Evolutionary conservation across 805 yeast genomes (phyloP).

Genomic region (Candida dendrica): DNA sequence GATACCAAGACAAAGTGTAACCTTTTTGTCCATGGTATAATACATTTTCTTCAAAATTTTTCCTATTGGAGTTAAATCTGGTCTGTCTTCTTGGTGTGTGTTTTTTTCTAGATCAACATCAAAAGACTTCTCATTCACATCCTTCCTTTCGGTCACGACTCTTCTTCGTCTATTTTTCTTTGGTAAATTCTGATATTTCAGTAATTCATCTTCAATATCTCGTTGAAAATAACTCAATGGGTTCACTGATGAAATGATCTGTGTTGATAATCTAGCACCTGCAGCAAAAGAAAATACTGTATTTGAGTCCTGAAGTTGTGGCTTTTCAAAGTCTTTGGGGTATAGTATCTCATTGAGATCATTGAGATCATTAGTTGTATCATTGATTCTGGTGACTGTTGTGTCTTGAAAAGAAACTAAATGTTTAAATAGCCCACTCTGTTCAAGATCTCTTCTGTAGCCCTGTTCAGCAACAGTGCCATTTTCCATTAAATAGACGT

Average conservation of each 20-base stretch:
- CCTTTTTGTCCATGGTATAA: slow-evolving; percentile 18
- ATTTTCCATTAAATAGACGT: slow-evolving; percentile 48
- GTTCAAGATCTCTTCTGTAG: slow-evolving; percentile 24
- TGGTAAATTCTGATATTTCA: slow-evolving; percentile 2
- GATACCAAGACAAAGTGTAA: slow-evolving; percentile 41
- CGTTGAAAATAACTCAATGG: slow-evolving; percentile 12
- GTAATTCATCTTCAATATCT: slow-evolving; percentile 1
- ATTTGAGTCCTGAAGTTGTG: background rate
- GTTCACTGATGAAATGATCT: slow-evolving; percentile 12
- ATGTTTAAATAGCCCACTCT: slow-evolving; percentile 11
- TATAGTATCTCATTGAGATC: no score
- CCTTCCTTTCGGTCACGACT: background rate
- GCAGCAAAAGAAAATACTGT: background rate
- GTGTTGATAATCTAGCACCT: slow-evolving; percentile 9
- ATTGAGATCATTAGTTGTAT: background rate
- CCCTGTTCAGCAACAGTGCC: slow-evolving; percentile 51
- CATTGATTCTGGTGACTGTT: slow-evolving; percentile 1
- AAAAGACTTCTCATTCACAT: no score
- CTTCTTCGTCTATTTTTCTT: slow-evolving; percentile 1
- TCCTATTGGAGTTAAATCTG: slow-evolving; percentile 20
- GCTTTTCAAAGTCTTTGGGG: no score
- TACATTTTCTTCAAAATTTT: slow-evolving; percentile 24
- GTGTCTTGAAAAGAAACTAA: slow-evolving; percentile 12
- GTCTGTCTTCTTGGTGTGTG: slow-evolving; percentile 11
- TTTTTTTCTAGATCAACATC: slow-evolving; percentile 4